phyloP scores from a whole-genome alignment of 2,329 filamentous ascomycete species.

The Zymoseptoria tritici region DNA sequence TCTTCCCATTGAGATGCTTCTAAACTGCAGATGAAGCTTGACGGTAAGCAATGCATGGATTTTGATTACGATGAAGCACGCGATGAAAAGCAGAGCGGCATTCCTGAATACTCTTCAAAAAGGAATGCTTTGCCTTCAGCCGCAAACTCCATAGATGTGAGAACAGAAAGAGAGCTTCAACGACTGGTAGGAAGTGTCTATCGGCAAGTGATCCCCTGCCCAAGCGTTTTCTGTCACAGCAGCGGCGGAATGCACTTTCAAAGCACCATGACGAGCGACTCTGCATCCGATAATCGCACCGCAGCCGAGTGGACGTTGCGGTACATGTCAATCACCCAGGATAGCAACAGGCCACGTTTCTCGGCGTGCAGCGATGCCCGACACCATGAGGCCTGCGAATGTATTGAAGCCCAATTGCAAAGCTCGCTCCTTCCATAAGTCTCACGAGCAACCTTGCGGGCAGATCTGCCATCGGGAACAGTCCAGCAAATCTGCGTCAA shows the following conservation, averaged over 20 bases:
- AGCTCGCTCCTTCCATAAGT: neutral
- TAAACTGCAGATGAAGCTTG: no score
- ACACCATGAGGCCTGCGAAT: neutral
- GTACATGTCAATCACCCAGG: neutral
- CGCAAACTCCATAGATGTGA: no score
- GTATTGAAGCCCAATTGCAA: constrained; percentile 1
- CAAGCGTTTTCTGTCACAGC: neutral
- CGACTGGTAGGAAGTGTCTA: neutral
- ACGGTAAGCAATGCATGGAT: no score
- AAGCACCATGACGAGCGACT: neutral
- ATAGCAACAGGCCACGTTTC: neutral
- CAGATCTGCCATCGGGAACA: neutral
- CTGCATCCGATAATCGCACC: neutral
- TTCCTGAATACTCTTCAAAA: neutral
- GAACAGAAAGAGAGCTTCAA: neutral
- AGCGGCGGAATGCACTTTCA: neutral
- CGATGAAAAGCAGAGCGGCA: no score
- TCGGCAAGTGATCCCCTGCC: neutral
- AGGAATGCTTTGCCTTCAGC: neutral
- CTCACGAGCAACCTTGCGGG: neutral
- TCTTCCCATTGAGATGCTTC: no score
- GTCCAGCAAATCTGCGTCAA: neutral
- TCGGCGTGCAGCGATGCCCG: constrained; percentile 5
- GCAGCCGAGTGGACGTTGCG: neutral
- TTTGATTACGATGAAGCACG: no score